Evolutionary conservation across 495 filamentous ascomycete genomes (phyloP).

Genomic region (Hypoxylon intermedium): DNA sequence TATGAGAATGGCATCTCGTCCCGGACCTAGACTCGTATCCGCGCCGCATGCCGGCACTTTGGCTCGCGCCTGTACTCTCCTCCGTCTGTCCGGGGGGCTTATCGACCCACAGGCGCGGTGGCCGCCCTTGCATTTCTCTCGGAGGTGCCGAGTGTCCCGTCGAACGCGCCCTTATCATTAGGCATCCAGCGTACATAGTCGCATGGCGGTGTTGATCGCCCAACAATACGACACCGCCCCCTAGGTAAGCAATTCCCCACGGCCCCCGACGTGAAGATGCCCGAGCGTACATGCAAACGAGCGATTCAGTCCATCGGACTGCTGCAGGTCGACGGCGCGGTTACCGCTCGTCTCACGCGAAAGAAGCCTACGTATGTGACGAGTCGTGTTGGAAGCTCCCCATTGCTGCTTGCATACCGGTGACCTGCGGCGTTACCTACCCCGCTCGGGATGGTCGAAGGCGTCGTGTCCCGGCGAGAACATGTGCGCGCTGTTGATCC

Average conservation of each 20-base stretch:
- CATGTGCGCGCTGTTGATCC: not conserved
- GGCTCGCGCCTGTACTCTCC: not conserved
- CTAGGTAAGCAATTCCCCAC: not conserved
- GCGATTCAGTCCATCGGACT: too few species aligned
- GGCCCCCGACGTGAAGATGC: not conserved
- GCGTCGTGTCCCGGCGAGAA: not conserved
- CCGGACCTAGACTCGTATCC: not conserved
- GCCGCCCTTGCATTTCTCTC: slow-evolving; percentile 12
- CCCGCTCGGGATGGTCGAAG: slow-evolving; percentile 16
- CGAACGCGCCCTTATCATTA: not conserved
- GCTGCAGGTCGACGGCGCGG: not conserved
- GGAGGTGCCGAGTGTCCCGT: not conserved
- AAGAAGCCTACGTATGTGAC: slow-evolving; percentile 3
- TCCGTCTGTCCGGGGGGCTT: not conserved
- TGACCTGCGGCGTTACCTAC: slow-evolving; percentile 7
- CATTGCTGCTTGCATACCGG: slow-evolving; percentile 10
- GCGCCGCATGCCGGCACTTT: slow-evolving; percentile 2
- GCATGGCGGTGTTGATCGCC: not conserved
- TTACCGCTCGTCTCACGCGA: slow-evolving; percentile 3
- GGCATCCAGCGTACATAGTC: not conserved
- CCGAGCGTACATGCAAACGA: too few species aligned
- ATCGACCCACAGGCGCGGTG: not conserved
- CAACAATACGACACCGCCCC: slow-evolving; percentile 1
- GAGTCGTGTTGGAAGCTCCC: not conserved
- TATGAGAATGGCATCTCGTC: not conserved